Conservation (phyloP, 2,329 filamentous ascomycete species). For the Dothidotthia symphoricarpi region DNA sequence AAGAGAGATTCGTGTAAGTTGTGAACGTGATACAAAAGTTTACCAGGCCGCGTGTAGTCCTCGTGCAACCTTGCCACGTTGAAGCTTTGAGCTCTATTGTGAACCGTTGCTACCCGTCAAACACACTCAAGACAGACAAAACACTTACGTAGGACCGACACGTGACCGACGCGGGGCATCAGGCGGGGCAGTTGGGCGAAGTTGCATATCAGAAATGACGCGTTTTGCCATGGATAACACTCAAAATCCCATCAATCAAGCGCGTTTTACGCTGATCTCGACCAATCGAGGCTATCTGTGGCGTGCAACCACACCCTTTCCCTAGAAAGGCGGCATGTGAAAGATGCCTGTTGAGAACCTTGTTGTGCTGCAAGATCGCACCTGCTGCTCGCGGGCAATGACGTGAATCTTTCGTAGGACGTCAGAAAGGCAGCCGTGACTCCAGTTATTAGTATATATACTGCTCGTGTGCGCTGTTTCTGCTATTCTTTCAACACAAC, state of each 20-base stretch:
- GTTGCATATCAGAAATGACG: slow-evolving; percentile 17
- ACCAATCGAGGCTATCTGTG: slow-evolving; percentile 21
- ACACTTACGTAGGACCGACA: not conserved
- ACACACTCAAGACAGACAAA: too few relatives aligned
- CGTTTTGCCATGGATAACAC: slow-evolving; percentile 22
- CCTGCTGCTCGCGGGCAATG: slow-evolving; percentile 10
- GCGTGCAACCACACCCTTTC: slow-evolving; percentile 12
- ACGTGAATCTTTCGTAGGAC: slow-evolving; percentile 9
- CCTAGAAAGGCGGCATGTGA: slow-evolving; percentile 12
- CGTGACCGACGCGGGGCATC: slow-evolving; percentile 13
- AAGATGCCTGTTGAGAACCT: slow-evolving; percentile 6
- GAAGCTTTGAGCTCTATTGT: too few relatives aligned
- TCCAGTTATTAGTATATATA: slow-evolving; percentile 19
- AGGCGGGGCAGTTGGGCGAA: slow-evolving; percentile 10
- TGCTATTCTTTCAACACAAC: slow-evolving; percentile 21
- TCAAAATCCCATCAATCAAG: slow-evolving; percentile 21
- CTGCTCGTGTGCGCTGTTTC: slow-evolving; percentile 5
- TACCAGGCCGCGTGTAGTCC: too few relatives aligned
- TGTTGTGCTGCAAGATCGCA: slow-evolving; percentile 8
- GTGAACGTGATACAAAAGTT: too few relatives aligned
- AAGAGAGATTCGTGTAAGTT: too few relatives aligned
- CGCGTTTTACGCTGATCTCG: slow-evolving; percentile 15
- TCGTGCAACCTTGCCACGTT: too few relatives aligned
- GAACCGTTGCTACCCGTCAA: too few relatives aligned
- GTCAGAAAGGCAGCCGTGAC: slow-evolving; percentile 2